Evolutionary conservation across 768 basidiomycete genomes (phyloP), one percentile per base, ranked within the genome.

Genomic region (Leccinum fibrillosum): DNA sequence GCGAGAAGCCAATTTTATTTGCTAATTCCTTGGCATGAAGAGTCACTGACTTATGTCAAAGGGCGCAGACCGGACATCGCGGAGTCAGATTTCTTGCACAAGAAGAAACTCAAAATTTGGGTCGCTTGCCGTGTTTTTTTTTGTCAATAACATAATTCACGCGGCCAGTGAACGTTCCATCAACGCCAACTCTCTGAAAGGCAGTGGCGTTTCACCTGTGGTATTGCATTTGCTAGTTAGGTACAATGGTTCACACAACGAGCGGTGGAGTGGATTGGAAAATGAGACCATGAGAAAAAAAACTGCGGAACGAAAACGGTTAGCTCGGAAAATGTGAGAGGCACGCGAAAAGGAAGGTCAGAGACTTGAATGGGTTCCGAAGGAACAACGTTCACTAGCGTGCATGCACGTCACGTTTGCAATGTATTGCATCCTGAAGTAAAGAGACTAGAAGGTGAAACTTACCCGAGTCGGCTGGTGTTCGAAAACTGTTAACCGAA

Each of bases 341-440:
- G n/a, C 13, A 50, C 42, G 52, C n/a, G 44, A 26, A 54, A 44
- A 50, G 50, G 30, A 62, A 59, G 53, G 37, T 88, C 86, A 87
- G 86, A 82, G 86, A 88, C 86, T 88, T 88, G 86, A 88, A 88
- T 88, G 85, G 84, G 80, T 86, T 82, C 85, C 78, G 74, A 83
- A 84, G 84, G 84, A 84, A 81, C 72, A 66, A 69, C 76, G 77
- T 79, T 77, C 85, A 85, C 32, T 32, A 12, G 63, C 34, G 82
- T 82, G 81, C 78, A 72, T 73, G 76, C 84, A 83, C 85, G 78
- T 86, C 84, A 77, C 76, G 73, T 53, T 72, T 77, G 75, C 73
- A 79, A 76, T 75, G 60, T 54, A 70, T 54, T 78, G 70, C 82
- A 78, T 84, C 82, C 75, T 76, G 56, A 67, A 61, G 13, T 56